These are phyloP conservation scores for Botrytis fragariae DNA, from an alignment of 2,329 filamentous ascomycete genomes.

Conservation along the genomic window DNA sequence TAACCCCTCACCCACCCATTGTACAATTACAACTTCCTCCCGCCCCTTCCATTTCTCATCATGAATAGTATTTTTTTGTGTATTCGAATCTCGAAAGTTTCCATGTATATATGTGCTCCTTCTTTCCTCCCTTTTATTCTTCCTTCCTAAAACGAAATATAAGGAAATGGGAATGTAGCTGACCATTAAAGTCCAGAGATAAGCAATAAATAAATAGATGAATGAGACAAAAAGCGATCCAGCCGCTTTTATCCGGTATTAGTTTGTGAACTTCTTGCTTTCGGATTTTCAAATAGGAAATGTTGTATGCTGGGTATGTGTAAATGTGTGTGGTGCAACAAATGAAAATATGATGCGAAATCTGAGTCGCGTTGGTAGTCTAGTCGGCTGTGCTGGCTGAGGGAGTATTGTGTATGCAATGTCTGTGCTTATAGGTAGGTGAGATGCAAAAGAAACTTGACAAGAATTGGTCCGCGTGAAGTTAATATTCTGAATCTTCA, in stretches of 20 bases:
- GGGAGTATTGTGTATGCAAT: not conserved
- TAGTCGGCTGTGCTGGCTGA: not conserved
- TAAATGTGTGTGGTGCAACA: not conserved
- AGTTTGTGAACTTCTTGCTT: not conserved
- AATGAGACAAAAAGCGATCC: slow-evolving; percentile 7
- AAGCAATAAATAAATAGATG: not conserved
- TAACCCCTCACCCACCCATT: not conserved
- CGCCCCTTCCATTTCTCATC: not conserved
- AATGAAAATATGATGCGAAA: not conserved
- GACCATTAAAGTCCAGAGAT: not conserved
- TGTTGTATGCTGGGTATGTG: not conserved
- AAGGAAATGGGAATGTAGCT: not conserved
- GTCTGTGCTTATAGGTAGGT: not conserved
- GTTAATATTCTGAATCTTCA: slow-evolving; percentile 2
- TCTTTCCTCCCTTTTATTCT: not conserved
- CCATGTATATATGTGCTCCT: not conserved
- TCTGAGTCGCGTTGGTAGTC: not conserved
- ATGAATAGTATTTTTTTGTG: not conserved
- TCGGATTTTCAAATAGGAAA: not conserved
- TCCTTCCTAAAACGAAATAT: not conserved
- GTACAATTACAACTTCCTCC: not conserved
- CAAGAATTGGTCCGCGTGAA: not conserved
- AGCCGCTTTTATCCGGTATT: slow-evolving; percentile 5
- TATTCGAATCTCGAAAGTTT: not conserved
- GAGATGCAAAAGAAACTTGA: not conserved